Conservation (phyloP, 1,284 basidiomycete genomes). For the Ceraceosorus guamensis region DNA sequence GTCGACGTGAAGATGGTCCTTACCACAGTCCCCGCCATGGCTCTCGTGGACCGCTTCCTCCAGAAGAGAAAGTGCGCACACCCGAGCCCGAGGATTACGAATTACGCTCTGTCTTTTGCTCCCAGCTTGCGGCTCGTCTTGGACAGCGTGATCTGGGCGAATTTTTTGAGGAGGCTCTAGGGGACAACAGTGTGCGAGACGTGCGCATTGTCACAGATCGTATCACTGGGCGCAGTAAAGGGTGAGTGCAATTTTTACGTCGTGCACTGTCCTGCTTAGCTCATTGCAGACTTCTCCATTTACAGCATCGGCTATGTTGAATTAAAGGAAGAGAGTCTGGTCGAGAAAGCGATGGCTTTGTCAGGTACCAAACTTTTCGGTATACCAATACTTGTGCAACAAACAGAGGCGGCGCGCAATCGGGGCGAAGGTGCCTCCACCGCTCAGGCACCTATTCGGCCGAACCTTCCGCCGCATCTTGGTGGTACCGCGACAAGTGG, state of each 20-base stretch:
- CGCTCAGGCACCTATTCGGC: slow-evolving; percentile 9
- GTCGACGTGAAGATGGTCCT: slow-evolving; percentile 14
- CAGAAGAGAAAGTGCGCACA: slow-evolving; percentile 50
- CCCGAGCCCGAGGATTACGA: slow-evolving; percentile 59
- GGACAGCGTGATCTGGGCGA: slow-evolving; percentile 91
- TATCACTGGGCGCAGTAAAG: slow-evolving; percentile 85
- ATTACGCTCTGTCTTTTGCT: slow-evolving; percentile 94
- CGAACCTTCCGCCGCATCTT: slow-evolving; percentile 6
- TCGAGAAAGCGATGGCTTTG: slow-evolving; percentile 79
- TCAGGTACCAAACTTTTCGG: slow-evolving; percentile 95
- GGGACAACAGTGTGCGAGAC: slow-evolving; percentile 79
- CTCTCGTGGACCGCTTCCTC: slow-evolving; percentile 5
- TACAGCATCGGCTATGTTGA: slow-evolving; percentile 83
- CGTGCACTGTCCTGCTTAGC: background rate
- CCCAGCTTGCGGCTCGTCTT: slow-evolving; percentile 88
- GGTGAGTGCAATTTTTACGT: slow-evolving; percentile 56
- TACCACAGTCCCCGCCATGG: slow-evolving; percentile 14
- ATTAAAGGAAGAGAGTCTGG: slow-evolving; percentile 77
- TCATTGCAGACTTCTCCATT: background rate
- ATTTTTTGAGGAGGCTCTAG: slow-evolving; percentile 96
- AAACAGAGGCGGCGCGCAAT: slow-evolving; percentile 92
- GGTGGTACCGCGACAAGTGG: slow-evolving; percentile 7
- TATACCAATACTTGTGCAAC: slow-evolving; percentile 88
- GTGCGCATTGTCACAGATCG: slow-evolving; percentile 91
- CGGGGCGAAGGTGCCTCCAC: slow-evolving; percentile 44